Conservation (phyloP, 495 filamentous ascomycete species). For the Pyrenula massariospora region DNA sequence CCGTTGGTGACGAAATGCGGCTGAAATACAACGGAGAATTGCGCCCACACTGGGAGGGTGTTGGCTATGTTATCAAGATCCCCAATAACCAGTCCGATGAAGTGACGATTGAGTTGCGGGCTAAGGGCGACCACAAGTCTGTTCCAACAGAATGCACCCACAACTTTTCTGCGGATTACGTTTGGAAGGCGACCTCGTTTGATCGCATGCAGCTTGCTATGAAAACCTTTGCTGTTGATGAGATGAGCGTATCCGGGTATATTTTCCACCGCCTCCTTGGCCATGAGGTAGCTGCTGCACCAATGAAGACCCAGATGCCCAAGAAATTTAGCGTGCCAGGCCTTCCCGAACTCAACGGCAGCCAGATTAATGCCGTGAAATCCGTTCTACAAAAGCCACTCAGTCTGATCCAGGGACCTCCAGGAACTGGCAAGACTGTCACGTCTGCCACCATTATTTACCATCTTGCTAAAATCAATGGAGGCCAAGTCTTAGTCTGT, state of each 20-base stretch:
- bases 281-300: slow-evolving; percentile 88
- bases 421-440: slow-evolving; percentile 96
- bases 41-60: slow-evolving; percentile 90
- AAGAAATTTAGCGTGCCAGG: slow-evolving; percentile 96
- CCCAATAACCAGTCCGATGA: slow-evolving; percentile 99
- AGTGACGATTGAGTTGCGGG: slow-evolving; percentile 87
- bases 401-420: slow-evolving; percentile 92
- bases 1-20: slow-evolving; percentile 97
- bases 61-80: slow-evolving; percentile 98
- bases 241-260: slow-evolving; percentile 97
- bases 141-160: slow-evolving; percentile 96
- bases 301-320: slow-evolving; percentile 93
- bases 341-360: slow-evolving; percentile 87
- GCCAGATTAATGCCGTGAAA: slow-evolving; percentile 95
- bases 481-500: slow-evolving; percentile 90
- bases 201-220: slow-evolving; percentile 98
- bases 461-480: slow-evolving; percentile 89
- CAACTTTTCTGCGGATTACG: slow-evolving; percentile 96
- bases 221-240: slow-evolving; percentile 98
- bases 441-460: slow-evolving; percentile 99
- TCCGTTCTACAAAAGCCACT: slow-evolving; percentile 87
- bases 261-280: slow-evolving; percentile 97
- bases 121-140: slow-evolving; percentile 82
- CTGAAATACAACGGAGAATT: slow-evolving; percentile 93
- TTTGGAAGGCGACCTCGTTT: slow-evolving; percentile 99